These are phyloP conservation scores for Xylariaceae sp. DNA, from an alignment of 2,329 filamentous ascomycete species.

Conservation along the genomic window DNA sequence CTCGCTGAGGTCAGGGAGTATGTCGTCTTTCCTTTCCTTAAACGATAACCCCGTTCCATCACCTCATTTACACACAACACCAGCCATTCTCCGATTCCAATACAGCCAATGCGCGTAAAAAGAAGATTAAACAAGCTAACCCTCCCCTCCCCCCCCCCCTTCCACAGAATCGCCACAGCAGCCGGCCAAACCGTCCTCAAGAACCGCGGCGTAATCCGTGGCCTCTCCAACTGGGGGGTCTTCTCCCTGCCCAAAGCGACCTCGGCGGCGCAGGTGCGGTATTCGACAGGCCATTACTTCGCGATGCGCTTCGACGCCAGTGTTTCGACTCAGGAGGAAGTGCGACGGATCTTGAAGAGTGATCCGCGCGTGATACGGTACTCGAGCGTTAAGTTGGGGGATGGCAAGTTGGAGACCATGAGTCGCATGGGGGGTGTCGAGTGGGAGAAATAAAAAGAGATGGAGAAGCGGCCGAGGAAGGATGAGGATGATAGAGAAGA, in stretches of 20 bases:
- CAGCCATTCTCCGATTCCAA: not conserved
- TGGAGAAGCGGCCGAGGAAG: not conserved
- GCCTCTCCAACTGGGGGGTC: slow-evolving; percentile 91
- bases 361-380: slow-evolving; percentile 90
- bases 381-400: slow-evolving; percentile 80
- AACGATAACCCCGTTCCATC: not conserved
- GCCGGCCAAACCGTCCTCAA: slow-evolving; percentile 79
- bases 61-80: not conserved
- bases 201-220: slow-evolving; percentile 83
- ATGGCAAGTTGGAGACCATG: slow-evolving; percentile 51
- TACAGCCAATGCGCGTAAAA: not conserved
- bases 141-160: too few species aligned
- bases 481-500: too few species aligned
- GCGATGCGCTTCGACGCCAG: slow-evolving; percentile 92
- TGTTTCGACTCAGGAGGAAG: slow-evolving; percentile 65
- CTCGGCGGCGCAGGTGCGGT: slow-evolving; percentile 75
- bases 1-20: not conserved
- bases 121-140: not conserved
- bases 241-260: slow-evolving; percentile 80
- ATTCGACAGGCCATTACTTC: slow-evolving; percentile 91
- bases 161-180: slow-evolving; percentile 74
- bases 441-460: slow-evolving; percentile 34
- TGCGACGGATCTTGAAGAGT: slow-evolving; percentile 71
- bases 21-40: not conserved
- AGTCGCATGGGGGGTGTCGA: slow-evolving; percentile 46